Conservation (phyloP, 495 filamentous ascomycete genomes). For the Tetracladium marchalianum region DNA sequence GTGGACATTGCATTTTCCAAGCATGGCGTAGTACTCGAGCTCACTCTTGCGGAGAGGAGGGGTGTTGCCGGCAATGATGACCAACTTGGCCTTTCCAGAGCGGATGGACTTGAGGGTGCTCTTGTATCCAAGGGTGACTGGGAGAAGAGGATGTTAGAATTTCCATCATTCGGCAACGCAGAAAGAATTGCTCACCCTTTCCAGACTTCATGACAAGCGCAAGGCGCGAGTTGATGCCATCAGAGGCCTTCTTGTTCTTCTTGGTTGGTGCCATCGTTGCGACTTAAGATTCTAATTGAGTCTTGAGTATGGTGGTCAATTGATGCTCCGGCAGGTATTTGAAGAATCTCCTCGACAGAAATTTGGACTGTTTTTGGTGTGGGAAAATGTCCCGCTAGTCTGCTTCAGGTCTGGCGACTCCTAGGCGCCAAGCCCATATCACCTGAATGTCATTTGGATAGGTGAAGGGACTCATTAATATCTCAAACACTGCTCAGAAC, state of each 20-base stretch:
- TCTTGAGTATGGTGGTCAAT: slow-evolving; percentile 15
- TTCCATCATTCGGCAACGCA: background rate
- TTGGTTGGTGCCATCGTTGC: slow-evolving; percentile 69
- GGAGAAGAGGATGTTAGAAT: slow-evolving; percentile 7
- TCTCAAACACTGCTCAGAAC: too few species aligned
- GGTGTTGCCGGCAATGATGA: slow-evolving; percentile 86
- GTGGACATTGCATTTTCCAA: slow-evolving; percentile 87
- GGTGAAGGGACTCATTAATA: too few species aligned
- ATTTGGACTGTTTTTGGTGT: slow-evolving; percentile 3
- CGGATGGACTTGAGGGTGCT: slow-evolving; percentile 93
- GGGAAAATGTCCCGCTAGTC: background rate
- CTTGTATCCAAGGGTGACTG: slow-evolving; percentile 85
- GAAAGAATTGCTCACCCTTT: slow-evolving; percentile 49
- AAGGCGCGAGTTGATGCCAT: slow-evolving; percentile 75
- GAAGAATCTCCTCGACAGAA: background rate
- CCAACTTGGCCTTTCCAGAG: slow-evolving; percentile 69
- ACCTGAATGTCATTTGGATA: too few species aligned
- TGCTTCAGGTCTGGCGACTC: background rate
- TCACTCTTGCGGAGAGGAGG: slow-evolving; percentile 92
- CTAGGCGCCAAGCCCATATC: too few species aligned
- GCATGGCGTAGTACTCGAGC: slow-evolving; percentile 86
- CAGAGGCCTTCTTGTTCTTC: slow-evolving; percentile 86
- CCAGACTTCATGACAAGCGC: slow-evolving; percentile 95
- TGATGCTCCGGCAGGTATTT: slow-evolving; percentile 15
- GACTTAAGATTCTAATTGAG: slow-evolving; percentile 10